Conservation (phyloP, 805 yeast species). For the Wickerhamia fluorescens region DNA sequence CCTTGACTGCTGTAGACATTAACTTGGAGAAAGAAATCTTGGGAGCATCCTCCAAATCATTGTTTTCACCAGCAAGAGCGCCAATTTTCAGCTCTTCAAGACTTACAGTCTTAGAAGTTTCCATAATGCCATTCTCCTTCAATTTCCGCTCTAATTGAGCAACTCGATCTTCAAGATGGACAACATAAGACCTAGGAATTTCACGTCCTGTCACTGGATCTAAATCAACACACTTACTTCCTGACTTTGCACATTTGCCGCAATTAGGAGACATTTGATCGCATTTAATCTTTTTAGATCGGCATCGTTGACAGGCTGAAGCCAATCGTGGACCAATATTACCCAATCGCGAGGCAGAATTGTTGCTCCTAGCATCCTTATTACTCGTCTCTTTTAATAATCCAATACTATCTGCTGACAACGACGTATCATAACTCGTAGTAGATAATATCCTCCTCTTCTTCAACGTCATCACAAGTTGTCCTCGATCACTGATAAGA, state of each 20-base stretch:
- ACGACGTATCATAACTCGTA: too few species aligned
- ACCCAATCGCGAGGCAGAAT: too few species aligned
- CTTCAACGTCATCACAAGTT: too few species aligned
- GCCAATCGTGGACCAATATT: constrained; percentile 65
- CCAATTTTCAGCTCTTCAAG: background rate
- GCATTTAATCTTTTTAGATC: constrained; percentile 59
- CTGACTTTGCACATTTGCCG: constrained; percentile 53
- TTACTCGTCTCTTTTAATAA: too few species aligned
- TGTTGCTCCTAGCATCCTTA: too few species aligned
- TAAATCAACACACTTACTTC: constrained; percentile 70
- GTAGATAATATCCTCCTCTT: too few species aligned
- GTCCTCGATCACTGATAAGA: too few species aligned
- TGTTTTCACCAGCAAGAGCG: background rate
- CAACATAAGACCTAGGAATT: constrained; percentile 73
- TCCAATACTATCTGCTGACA: too few species aligned
- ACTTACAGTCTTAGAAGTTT: background rate
- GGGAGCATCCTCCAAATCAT: background rate
- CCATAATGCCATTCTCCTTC: constrained; percentile 10
- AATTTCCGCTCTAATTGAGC: constrained; percentile 48
- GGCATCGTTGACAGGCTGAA: constrained; percentile 82
- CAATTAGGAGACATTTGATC: constrained; percentile 66
- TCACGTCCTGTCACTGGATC: constrained; percentile 88
- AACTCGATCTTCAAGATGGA: constrained; percentile 62
- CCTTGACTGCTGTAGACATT: constrained; percentile 71
- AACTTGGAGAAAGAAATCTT: constrained; percentile 55